phyloP scores from a whole-genome alignment of 768 basidiomycete species.

The Termitomyces titanicus region DNA sequence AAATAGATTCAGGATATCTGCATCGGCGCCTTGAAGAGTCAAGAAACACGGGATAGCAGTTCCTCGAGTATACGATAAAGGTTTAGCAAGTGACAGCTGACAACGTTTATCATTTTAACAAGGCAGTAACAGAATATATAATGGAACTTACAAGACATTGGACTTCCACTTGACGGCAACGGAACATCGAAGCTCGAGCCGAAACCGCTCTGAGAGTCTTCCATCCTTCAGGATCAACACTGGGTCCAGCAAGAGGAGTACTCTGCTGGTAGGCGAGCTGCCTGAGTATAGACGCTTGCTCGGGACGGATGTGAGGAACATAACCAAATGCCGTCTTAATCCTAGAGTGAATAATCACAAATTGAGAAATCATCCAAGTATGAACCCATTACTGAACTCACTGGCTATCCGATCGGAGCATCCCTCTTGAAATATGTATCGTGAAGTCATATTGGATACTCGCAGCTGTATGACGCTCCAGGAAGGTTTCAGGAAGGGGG shows the following conservation, averaged over 20 bases:
- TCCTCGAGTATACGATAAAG: slow-evolving; percentile 48
- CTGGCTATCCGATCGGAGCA: slow-evolving; percentile 45
- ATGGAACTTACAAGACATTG: slow-evolving; percentile 37
- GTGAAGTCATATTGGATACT: slow-evolving; percentile 51
- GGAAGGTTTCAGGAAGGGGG: slow-evolving; percentile 49
- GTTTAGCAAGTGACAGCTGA: slow-evolving; percentile 44
- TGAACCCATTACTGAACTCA: slow-evolving; percentile 19
- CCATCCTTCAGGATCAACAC: slow-evolving; percentile 52
- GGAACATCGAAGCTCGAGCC: slow-evolving; percentile 38
- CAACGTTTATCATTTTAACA: background rate
- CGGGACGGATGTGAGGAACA: slow-evolving; percentile 43
- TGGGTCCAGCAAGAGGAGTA: slow-evolving; percentile 40
- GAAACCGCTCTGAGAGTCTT: slow-evolving; percentile 37
- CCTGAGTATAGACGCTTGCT: slow-evolving; percentile 40
- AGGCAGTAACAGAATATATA: background rate
- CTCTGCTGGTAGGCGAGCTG: slow-evolving; percentile 47
- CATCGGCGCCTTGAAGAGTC: slow-evolving; percentile 36
- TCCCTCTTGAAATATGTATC: slow-evolving; percentile 42
- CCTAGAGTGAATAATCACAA: slow-evolving; percentile 19
- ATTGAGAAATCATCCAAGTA: background rate
- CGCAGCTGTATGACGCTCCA: slow-evolving; percentile 44
- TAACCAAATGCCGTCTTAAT: slow-evolving; percentile 53
- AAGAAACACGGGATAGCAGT: slow-evolving; percentile 44
- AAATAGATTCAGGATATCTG: slow-evolving; percentile 37
- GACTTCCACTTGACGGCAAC: slow-evolving; percentile 33